Evolutionary conservation across 108 stramenopile species (phyloP).

Genomic region (Fragilaria radians): DNA sequence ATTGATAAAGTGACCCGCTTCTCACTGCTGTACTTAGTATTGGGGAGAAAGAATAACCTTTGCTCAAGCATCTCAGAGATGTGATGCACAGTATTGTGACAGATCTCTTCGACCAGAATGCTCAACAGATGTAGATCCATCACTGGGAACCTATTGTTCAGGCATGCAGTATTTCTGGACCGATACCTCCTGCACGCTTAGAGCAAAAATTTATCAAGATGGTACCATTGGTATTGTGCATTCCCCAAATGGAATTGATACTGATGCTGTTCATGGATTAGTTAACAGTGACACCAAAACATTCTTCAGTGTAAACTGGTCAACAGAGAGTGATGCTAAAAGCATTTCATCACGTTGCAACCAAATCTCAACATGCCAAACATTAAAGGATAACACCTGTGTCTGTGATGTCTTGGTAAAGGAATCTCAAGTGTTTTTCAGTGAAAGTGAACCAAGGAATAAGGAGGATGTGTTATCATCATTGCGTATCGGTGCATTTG

Average conservation of each 20-base stretch:
- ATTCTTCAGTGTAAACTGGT: conserved; percentile 23
- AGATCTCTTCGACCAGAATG: background rate
- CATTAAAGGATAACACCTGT: background rate
- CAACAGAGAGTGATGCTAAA: background rate
- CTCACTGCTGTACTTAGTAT: background rate
- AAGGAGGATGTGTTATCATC: conserved; percentile 22
- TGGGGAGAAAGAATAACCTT: conserved; percentile 1
- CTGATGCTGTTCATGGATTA: conserved; percentile 6
- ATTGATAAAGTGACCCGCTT: background rate
- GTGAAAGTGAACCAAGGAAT: conserved; percentile 21
- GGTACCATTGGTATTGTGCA: conserved; percentile 54
- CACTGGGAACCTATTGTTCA: background rate
- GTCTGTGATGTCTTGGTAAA: conserved; percentile 31
- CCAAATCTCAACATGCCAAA: background rate
- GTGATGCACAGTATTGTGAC: background rate
- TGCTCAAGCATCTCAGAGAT: background rate
- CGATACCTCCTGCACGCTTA: conserved; percentile 27
- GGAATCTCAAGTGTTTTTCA: conserved; percentile 14
- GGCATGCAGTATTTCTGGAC: conserved; percentile 28
- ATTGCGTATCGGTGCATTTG: conserved; percentile 31
- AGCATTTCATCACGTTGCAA: too few species aligned
- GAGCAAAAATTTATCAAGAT: conserved; percentile 35
- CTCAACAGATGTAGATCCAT: background rate
- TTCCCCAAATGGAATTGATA: conserved; percentile 18
- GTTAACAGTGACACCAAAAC: conserved; percentile 11